Conservation (phyloP, 2,329 filamentous ascomycete genomes). For the Neonectria ditissima region DNA sequence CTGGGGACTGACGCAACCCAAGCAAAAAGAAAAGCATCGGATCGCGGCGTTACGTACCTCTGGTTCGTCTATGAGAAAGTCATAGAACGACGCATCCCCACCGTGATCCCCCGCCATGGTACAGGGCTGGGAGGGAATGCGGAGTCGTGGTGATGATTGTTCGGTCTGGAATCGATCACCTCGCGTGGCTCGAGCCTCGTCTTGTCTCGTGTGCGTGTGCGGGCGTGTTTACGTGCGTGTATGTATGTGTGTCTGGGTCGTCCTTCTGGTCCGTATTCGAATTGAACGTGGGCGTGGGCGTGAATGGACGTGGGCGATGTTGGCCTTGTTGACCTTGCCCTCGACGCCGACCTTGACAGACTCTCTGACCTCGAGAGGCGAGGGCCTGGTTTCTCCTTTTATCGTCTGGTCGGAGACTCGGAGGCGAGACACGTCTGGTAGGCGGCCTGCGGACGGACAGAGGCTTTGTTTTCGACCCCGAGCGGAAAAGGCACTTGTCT, state of each 20-base stretch:
- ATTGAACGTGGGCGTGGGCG: not conserved
- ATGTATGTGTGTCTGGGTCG: constrained; percentile 9
- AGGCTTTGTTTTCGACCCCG: constrained; percentile 12
- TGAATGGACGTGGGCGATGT: constrained; percentile 6
- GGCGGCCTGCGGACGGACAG: constrained; percentile 9
- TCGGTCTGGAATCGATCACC: constrained; percentile 1
- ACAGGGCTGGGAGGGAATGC: constrained; percentile 4
- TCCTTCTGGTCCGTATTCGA: constrained; percentile 5
- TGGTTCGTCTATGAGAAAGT: constrained; percentile 46
- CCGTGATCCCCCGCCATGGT: constrained; percentile 42
- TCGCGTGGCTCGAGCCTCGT: constrained; percentile 8
- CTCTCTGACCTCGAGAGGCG: constrained; percentile 1
- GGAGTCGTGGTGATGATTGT: constrained; percentile 16
- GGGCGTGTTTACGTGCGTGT: not conserved
- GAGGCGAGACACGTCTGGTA: constrained; percentile 16
- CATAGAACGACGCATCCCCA: constrained; percentile 45
- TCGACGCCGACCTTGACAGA: not conserved
- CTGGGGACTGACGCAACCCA: constrained; percentile 26
- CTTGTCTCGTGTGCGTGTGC: constrained; percentile 13
- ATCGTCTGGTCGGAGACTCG: not conserved
- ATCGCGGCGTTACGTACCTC: constrained; percentile 39
- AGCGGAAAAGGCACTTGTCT: constrained; percentile 8
- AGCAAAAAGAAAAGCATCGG: constrained; percentile 10
- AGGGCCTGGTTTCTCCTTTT: constrained; percentile 22
- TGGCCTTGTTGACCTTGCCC: constrained; percentile 1